phyloP scores from a whole-genome alignment of 192 early-diverging fungal genomes.

The Kappamyces sp. region DNA sequence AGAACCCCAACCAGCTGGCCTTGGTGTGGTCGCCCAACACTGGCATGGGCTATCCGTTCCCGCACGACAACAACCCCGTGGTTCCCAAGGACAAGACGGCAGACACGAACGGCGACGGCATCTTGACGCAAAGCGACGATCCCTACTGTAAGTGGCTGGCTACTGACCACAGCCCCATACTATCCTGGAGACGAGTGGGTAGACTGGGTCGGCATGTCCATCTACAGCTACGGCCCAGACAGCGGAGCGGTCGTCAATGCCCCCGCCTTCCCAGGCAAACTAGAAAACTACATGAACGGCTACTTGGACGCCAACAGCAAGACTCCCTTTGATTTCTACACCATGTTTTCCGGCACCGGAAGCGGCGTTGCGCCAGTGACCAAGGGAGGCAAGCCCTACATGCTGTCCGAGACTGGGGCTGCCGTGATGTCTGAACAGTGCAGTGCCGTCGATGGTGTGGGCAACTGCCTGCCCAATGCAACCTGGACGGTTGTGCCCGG shows the following conservation, averaged over 20 bases:
- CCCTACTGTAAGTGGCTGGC: slow-evolving; percentile 19
- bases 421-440: not conserved
- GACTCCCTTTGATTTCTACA: slow-evolving; percentile 23
- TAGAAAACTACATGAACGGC: slow-evolving; percentile 15
- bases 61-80: not conserved
- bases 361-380: slow-evolving; percentile 2
- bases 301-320: too few species aligned
- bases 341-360: slow-evolving; percentile 34
- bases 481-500: not conserved
- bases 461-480: slow-evolving; percentile 14
- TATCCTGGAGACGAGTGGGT: slow-evolving; percentile 41
- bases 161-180: slow-evolving; percentile 21
- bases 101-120: slow-evolving; percentile 19
- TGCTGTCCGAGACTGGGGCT: slow-evolving; percentile 31
- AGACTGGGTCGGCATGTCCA: slow-evolving; percentile 40
- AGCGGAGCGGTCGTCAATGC: slow-evolving; percentile 27
- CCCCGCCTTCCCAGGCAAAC: slow-evolving; percentile 14
- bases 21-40: slow-evolving; percentile 18
- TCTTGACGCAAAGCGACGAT: slow-evolving; percentile 28
- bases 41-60: slow-evolving; percentile 8
- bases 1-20: slow-evolving; percentile 20
- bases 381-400: slow-evolving; percentile 35
- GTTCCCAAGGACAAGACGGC: not conserved
- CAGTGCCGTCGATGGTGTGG: not conserved
- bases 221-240: slow-evolving; percentile 34